Evolutionary conservation across 495 filamentous ascomycete species (phyloP).

Genomic region (Aspergillus conjunctus): DNA sequence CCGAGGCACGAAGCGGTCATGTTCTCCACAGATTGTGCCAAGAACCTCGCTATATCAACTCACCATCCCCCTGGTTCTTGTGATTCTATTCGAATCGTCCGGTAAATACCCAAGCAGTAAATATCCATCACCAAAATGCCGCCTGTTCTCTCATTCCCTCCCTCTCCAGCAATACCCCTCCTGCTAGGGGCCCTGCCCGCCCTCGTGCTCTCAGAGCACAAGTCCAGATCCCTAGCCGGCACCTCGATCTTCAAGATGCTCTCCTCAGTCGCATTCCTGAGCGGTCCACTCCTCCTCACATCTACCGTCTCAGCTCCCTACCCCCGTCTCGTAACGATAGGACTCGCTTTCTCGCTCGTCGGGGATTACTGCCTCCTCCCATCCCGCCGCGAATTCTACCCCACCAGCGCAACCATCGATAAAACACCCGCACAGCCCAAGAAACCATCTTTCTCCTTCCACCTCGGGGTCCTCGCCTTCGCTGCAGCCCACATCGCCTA

Average conservation of each 20-base stretch:
- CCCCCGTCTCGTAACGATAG: not conserved
- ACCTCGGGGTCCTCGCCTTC: conserved; percentile 29
- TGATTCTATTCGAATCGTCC: too few relatives aligned
- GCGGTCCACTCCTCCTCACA: conserved; percentile 23
- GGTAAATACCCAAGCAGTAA: not conserved
- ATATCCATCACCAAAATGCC: not conserved
- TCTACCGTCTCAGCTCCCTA: conserved; percentile 22
- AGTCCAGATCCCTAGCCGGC: conserved; percentile 22
- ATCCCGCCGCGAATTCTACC: conserved; percentile 23
- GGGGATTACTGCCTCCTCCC: conserved; percentile 27
- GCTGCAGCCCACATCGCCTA: conserved; percentile 30
- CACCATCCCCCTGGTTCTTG: too few relatives aligned
- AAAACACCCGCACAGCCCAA: conserved; percentile 5
- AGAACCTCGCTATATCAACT: too few relatives aligned
- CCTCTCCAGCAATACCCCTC: conserved; percentile 12
- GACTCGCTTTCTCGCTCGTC: conserved; percentile 16
- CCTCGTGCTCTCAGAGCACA: conserved; percentile 24
- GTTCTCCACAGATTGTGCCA: too few relatives aligned
- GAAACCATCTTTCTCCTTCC: conserved; percentile 26
- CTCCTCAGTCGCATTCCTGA: conserved; percentile 26
- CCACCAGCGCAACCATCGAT: not conserved
- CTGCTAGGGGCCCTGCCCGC: conserved; percentile 21
- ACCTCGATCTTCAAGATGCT: conserved; percentile 30
- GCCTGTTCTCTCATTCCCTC: conserved; percentile 5
- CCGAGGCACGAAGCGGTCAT: too few relatives aligned